Evolutionary conservation across 108 stramenopile genomes (phyloP).

Genomic region (Stephanodiscus triporus): DNA sequence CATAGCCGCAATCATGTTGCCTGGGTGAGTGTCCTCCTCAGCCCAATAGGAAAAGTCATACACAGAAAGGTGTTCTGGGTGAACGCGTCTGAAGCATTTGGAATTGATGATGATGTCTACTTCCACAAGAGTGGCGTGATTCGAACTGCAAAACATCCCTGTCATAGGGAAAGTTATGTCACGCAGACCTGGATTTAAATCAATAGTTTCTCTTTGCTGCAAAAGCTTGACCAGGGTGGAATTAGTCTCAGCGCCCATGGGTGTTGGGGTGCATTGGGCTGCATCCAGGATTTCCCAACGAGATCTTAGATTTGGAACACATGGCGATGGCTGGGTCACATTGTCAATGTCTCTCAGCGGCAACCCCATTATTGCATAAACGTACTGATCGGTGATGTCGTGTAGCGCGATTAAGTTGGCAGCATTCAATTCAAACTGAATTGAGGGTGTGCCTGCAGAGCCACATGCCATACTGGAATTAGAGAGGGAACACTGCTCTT

Average conservation of each 20-base stretch:
- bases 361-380: slow-evolving; percentile 34
- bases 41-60: slow-evolving; percentile 51
- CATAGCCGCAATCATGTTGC: slow-evolving; percentile 44
- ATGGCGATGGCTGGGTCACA: slow-evolving; percentile 30
- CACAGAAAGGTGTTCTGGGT: slow-evolving; percentile 48
- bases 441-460: slow-evolving; percentile 21
- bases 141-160: slow-evolving; percentile 22
- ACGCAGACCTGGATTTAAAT: slow-evolving; percentile 32
- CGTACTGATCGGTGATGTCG: slow-evolving; percentile 38
- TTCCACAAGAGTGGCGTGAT: slow-evolving; percentile 19
- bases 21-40: slow-evolving; percentile 36
- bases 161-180: slow-evolving; percentile 35
- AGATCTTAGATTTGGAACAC: slow-evolving; percentile 38
- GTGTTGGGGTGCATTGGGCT: slow-evolving; percentile 24
- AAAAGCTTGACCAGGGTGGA: slow-evolving; percentile 35
- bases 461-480: slow-evolving; percentile 27
- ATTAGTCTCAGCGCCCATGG: slow-evolving; percentile 30
- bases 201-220: slow-evolving; percentile 9
- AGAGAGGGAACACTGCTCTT: slow-evolving; percentile 40
- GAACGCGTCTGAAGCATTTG: slow-evolving; percentile 38
- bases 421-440: slow-evolving; percentile 26
- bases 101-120: slow-evolving; percentile 27
- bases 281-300: slow-evolving; percentile 51
- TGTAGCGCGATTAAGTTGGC: slow-evolving; percentile 27
- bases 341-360: slow-evolving; percentile 30